Base-by-base conservation (phyloP, 495 filamentous ascomycete species). In the Penicillium cataractarum region DNA sequence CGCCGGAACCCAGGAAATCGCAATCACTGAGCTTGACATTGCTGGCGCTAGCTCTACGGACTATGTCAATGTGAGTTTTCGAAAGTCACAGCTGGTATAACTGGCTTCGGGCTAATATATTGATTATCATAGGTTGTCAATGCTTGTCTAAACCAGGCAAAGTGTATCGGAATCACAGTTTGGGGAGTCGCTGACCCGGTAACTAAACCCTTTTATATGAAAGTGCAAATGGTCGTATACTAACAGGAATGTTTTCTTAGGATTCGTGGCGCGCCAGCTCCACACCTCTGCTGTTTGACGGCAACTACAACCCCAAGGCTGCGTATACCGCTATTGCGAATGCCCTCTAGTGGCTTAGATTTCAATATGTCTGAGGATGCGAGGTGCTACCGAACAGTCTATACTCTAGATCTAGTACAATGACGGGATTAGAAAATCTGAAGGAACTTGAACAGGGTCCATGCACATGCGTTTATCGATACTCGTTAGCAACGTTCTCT, bases 101-200 rank as follows among this genome's bases (percentile, higher is more conserved):
- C 39, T 27, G 19, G 37, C 40, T 21, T 17, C 1, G 5, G 51
- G n/a, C 51, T 60, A 63, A 61, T n/a, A 6, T 9, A 3, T 26
- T 13, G 4, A 4, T 52, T 52, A 6, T 19, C 15, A 33, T 55
- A 77, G 74, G 82, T 88, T 48, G 82, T 84, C 62, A 83, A 88
- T 21, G 88, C 87, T 31, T 92, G 89, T 66, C 69, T 90, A 42
- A 75, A 80, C 60, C 79, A 87, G 67, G 61, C 78, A 10, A 88
- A 86, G 72, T 92, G 90, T 71, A 82, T 91, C 22, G 89, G 89
- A 59, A 86, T 92, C 65, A 91, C 89, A 19, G 87, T 89, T 35
- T 93, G 90, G 90, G 89, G 89, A 69, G 86, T 93, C 7, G 78
- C 85, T 59, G 90, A 92, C 65, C 15, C 24, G 8, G 49, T 52